Percentiles rank a stretch among this genome's conserved stretches.
Conservation (phyloP, 169 alveolate genomes). For the Plasmodium sp. region DNA sequence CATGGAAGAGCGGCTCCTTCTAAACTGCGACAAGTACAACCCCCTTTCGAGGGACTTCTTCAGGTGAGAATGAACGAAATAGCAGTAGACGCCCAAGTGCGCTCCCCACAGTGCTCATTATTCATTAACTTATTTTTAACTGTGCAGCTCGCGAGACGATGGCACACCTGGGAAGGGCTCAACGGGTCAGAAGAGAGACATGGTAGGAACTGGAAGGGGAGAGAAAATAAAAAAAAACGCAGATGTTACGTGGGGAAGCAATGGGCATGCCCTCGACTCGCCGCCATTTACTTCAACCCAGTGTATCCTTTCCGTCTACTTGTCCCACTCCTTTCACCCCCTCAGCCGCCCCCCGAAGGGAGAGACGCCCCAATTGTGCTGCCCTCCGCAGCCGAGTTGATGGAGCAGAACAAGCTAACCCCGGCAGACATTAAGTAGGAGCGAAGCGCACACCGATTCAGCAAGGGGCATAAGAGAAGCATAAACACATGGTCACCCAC, state of each 20-base stretch:
- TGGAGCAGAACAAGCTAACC: conserved; percentile 35
- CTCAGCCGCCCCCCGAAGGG: conserved; percentile 9
- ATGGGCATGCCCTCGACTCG: background rate
- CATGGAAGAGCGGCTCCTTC: conserved; percentile 56
- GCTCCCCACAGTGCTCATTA: background rate
- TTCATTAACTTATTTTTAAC: no score
- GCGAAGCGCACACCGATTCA: background rate
- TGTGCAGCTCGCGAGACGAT: background rate
- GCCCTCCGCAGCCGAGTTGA: conserved; percentile 69
- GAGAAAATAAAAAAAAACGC: background rate
- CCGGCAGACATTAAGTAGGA: conserved; percentile 60
- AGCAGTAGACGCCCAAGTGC: background rate
- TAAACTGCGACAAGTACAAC: conserved; percentile 43
- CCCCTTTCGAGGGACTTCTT: conserved; percentile 1
- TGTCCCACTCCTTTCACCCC: background rate
- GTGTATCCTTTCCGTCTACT: background rate
- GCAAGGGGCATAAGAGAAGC: background rate
- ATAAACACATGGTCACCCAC: background rate
- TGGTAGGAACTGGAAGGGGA: background rate
- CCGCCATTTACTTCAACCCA: background rate
- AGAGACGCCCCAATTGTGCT: conserved; percentile 28
- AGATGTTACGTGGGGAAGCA: background rate
- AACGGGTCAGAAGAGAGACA: background rate
- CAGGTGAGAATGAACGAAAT: conserved; percentile 13
- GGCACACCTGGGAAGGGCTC: background rate